Evolutionary conservation across 2,329 filamentous ascomycete genomes (phyloP).

Genomic region (Shiraia sp.): DNA sequence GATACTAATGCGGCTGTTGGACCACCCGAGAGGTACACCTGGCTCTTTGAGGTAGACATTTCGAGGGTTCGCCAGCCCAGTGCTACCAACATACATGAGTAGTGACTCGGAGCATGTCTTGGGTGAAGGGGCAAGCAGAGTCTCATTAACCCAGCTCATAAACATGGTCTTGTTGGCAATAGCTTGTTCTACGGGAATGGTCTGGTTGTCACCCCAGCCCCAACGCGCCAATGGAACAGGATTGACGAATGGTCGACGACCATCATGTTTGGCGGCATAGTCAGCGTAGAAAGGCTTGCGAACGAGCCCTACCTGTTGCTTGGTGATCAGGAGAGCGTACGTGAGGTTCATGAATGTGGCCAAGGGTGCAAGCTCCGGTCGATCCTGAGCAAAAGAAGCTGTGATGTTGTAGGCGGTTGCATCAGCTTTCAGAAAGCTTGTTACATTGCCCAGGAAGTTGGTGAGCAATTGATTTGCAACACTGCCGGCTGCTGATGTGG

Average conservation of each 20-base stretch:
- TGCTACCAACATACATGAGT: conserved; percentile 53
- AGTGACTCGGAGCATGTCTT: conserved; percentile 56
- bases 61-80: conserved; percentile 47
- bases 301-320: conserved; percentile 53
- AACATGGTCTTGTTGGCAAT: conserved; percentile 57
- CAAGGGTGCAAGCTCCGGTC: conserved; percentile 37
- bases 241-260: conserved; percentile 54
- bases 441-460: conserved; percentile 50
- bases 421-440: conserved; percentile 48
- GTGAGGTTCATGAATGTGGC: conserved; percentile 48
- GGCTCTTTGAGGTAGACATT: conserved; percentile 52
- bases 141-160: conserved; percentile 52
- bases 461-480: conserved; percentile 44
- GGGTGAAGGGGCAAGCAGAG: conserved; percentile 49
- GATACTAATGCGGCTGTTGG: conserved; percentile 52
- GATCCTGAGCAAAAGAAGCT: conserved; percentile 41
- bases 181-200: conserved; percentile 47
- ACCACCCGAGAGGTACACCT: conserved; percentile 53
- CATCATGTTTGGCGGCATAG: conserved; percentile 52
- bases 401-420: conserved; percentile 43
- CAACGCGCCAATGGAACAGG: conserved; percentile 55
- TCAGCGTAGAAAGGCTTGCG: conserved; percentile 55
- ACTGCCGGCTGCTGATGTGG: conserved; percentile 30
- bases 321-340: conserved; percentile 53
- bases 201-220: conserved; percentile 50